These are phyloP conservation scores for Zizania palustris DNA, from an alignment of 202 grass and related monocot genomes.

Conservation along the genomic window DNA sequence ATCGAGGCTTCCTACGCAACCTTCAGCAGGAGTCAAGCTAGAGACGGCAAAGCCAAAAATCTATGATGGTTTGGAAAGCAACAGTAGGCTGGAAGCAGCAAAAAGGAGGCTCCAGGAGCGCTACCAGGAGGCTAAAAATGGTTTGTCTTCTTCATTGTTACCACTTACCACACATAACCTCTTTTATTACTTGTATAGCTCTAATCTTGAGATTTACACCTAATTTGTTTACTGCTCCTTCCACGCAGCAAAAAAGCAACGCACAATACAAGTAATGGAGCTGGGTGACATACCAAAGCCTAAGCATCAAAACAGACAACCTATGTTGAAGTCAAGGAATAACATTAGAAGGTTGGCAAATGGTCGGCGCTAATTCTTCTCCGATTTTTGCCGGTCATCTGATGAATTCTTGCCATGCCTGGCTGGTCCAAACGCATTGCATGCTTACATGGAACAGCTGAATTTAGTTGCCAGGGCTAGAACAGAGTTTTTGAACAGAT, in stretches of 20 bases:
- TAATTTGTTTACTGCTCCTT: constrained; percentile 20
- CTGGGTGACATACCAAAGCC: constrained; percentile 89
- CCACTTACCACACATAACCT: not conserved
- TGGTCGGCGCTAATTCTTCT: constrained; percentile 41
- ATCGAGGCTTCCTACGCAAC: constrained; percentile 39
- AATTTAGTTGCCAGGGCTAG: constrained; percentile 35
- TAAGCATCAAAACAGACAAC: constrained; percentile 53
- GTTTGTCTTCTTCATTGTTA: constrained; percentile 40
- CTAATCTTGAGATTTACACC: constrained; percentile 24
- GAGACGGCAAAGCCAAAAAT: constrained; percentile 58
- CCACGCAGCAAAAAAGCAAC: constrained; percentile 76
- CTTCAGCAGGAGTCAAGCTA: constrained; percentile 43
- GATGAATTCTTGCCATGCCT: constrained; percentile 43
- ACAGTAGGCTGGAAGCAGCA: constrained; percentile 51
- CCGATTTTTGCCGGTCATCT: constrained; percentile 21
- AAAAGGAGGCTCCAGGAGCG: constrained; percentile 88
- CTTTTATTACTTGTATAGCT: not conserved
- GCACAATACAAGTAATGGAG: constrained; percentile 93
- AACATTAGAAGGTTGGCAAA: constrained; percentile 56
- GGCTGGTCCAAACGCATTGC: constrained; percentile 13
- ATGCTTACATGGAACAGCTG: constrained; percentile 33
- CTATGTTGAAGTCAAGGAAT: constrained; percentile 61
- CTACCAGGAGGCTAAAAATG: constrained; percentile 90
- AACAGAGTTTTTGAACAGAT: constrained; percentile 44
- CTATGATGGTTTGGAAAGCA: constrained; percentile 63